Base-by-base conservation (phyloP, 257 asterid genomes). In the Przewalskia tangutica region DNA sequence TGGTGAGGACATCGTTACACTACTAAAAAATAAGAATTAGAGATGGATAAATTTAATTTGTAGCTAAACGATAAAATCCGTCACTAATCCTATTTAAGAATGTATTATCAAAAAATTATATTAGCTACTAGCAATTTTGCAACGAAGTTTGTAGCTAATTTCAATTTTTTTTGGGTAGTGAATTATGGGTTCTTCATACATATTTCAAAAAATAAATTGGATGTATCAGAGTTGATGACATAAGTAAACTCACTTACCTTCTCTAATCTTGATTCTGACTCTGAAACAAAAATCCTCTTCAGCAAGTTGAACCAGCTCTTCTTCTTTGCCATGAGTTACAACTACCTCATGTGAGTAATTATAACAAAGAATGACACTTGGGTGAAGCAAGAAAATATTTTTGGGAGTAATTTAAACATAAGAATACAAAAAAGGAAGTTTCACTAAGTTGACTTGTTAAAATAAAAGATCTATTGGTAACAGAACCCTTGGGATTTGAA, bases 261-360 rank as follows among this genome's bases (percentile, higher is more conserved):
- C 4, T 90, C 97, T 75, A 84, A 18, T 88, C 91, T 89, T 66
- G 93, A 88, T 77, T 85, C 88, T 20, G 90, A 84, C 55, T 89
- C 97, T 65, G 94, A 77, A 71, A 91, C n/a, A 84, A 93, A 91
- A 23, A 95, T 13, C 85, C 89, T 91, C 91, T 86, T 93, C 12
- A 95, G 66, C 11, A 89, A 42, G 77, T 84, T 83, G 86, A 93
- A 89, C 98, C 95, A 93, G 38, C 90, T 89, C 89, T 84, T 91
- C 92, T 86, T 94, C 89, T 84, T 91, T 27, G 91, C 97, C 98
- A 93, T 94, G 68, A 46, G 38, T 65, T 77, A n/a, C 42, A 77
- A 81, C 44, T 59, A 54, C 59, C 48, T 66, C 76, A 80, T 63
- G 42, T 63, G 53, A 65, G 11, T 32, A 64, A 32, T 64, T 64